Percentiles rank a stretch among this genome's conserved stretches.
Evolutionary conservation across 805 yeast genomes (phyloP).

Genomic region (Wickerhamiella australiensis): DNA sequence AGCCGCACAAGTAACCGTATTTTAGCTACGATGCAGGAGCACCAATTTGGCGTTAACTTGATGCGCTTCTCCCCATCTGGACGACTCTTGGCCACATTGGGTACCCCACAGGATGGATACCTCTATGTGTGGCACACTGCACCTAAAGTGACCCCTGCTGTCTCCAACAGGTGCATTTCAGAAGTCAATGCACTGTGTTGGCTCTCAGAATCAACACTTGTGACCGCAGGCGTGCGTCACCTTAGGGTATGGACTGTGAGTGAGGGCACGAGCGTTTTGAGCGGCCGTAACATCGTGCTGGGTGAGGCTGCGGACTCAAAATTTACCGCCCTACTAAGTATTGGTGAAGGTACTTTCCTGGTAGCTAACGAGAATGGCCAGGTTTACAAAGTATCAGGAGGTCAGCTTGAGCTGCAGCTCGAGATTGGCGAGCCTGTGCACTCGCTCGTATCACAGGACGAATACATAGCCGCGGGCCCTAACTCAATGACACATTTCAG

Average conservation of each 20-base stretch:
- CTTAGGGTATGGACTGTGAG: constrained; percentile 49
- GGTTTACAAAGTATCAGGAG: constrained; percentile 7
- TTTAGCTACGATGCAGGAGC: constrained; percentile 46
- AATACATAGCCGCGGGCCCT: neutral
- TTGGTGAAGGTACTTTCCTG: constrained; percentile 25
- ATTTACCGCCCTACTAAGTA: constrained; percentile 33
- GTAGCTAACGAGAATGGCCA: constrained; percentile 17
- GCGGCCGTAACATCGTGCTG: constrained; percentile 49
- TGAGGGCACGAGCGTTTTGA: constrained; percentile 27
- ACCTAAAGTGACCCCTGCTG: constrained; percentile 24
- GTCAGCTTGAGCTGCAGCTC: neutral
- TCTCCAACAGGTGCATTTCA: constrained; percentile 53
- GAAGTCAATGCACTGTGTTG: constrained; percentile 45
- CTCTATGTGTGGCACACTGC: constrained; percentile 46
- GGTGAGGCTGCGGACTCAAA: constrained; percentile 39
- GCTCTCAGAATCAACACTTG: constrained; percentile 36
- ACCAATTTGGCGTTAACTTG: constrained; percentile 49
- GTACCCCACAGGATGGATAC: constrained; percentile 58
- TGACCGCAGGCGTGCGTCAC: constrained; percentile 51
- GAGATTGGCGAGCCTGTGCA: neutral
- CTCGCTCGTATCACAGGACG: neutral
- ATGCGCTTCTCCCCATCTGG: constrained; percentile 51
- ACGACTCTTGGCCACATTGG: constrained; percentile 44
- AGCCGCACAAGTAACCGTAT: constrained; percentile 32
- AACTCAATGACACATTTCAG: neutral